Percentiles rank a stretch among this genome's conserved stretches.
Conservation (phyloP, 495 filamentous ascomycete species). For the Evansstolkia leycettana region DNA sequence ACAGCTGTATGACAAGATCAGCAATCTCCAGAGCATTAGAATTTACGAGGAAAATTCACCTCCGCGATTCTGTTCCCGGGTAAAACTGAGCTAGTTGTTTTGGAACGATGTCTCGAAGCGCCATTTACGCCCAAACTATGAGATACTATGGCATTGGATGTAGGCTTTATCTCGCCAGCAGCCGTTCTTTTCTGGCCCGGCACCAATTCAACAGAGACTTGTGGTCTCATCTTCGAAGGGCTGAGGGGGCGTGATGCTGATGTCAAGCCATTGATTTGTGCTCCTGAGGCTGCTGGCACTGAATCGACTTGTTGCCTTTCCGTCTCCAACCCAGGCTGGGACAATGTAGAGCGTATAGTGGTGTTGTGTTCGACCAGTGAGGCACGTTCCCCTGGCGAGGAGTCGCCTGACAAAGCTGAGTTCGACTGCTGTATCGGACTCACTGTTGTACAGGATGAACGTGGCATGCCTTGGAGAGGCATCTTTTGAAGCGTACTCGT, state of each 20-base stretch:
- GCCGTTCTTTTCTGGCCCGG: constrained; percentile 49
- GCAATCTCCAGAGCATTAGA: constrained; percentile 3
- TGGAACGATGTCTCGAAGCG: constrained; percentile 39
- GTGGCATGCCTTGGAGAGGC: too few species aligned
- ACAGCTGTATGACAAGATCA: constrained; percentile 41
- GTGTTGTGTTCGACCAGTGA: not conserved
- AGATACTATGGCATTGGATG: constrained; percentile 22
- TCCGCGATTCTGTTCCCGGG: constrained; percentile 59
- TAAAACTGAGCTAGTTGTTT: constrained; percentile 52
- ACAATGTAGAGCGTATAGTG: not conserved
- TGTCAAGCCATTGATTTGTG: not conserved
- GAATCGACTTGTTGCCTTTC: not conserved
- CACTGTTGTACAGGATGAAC: too few species aligned
- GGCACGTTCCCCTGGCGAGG: too few species aligned
- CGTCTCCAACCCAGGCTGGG: too few species aligned
- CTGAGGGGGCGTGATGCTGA: not conserved
- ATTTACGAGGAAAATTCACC: constrained; percentile 32
- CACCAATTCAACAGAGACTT: constrained; percentile 4
- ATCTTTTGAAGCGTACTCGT: not conserved
- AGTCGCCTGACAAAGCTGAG: too few species aligned
- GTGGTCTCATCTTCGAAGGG: not conserved
- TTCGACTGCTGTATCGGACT: too few species aligned
- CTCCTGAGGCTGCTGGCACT: not conserved
- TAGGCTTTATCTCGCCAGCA: constrained; percentile 47
- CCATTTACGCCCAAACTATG: constrained; percentile 16